phyloP scores from a whole-genome alignment of 495 filamentous ascomycete species.

The Talaromyces liani region DNA sequence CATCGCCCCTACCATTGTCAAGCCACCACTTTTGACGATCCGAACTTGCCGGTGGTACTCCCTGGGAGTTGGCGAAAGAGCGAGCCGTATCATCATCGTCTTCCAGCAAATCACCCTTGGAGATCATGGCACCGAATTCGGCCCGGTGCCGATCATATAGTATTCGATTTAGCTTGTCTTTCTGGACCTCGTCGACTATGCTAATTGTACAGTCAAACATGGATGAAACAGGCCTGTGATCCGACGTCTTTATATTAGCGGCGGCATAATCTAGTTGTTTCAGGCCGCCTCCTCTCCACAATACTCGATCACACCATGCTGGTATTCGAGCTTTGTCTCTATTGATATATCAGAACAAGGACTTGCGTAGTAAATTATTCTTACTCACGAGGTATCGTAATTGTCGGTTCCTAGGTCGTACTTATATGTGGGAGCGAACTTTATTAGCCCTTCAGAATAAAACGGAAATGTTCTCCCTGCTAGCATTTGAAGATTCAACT shows the following conservation, averaged over 20 bases:
- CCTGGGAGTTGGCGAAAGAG: constrained; percentile 69
- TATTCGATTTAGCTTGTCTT: constrained; percentile 59
- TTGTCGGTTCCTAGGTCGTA: constrained; percentile 79
- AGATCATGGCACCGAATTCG: constrained; percentile 40
- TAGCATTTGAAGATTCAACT: constrained; percentile 96
- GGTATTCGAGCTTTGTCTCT: constrained; percentile 92
- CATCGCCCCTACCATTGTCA: constrained; percentile 52
- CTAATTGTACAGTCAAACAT: constrained; percentile 76
- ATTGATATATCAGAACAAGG: background rate
- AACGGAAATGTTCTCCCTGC: constrained; percentile 81
- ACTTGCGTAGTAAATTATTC: background rate
- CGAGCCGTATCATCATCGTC: constrained; percentile 71
- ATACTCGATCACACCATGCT: constrained; percentile 92
- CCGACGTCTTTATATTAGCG: constrained; percentile 77
- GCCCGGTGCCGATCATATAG: constrained; percentile 63
- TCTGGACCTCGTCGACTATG: constrained; percentile 65
- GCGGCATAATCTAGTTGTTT: constrained; percentile 74
- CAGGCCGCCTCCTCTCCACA: constrained; percentile 77
- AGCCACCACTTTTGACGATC: constrained; percentile 93
- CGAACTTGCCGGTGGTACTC: constrained; percentile 82
- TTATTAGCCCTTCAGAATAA: constrained; percentile 80
- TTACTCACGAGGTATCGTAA: constrained; percentile 83
- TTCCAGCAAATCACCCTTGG: constrained; percentile 41
- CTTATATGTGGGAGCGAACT: constrained; percentile 90
- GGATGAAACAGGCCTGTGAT: constrained; percentile 89